phyloP scores from a whole-genome alignment of 2,329 filamentous ascomycete species.

The Exserohilum turcica region DNA sequence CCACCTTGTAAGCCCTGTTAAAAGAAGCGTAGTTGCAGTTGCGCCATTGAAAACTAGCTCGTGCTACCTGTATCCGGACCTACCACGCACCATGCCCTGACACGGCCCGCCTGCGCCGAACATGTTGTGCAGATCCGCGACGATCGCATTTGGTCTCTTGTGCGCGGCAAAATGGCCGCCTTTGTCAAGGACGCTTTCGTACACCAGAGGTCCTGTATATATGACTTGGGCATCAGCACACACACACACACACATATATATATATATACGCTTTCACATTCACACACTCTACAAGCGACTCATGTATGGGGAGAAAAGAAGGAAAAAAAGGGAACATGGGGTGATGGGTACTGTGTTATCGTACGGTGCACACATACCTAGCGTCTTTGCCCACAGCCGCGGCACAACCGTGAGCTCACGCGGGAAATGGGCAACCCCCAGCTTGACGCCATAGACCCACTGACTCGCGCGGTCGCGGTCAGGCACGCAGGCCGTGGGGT shows the following conservation, averaged over 20 bases:
- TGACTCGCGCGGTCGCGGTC: slow-evolving; percentile 45
- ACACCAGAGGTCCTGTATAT: slow-evolving; percentile 57
- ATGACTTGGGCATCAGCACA: background rate
- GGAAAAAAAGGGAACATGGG: background rate
- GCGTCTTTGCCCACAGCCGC: slow-evolving; percentile 60
- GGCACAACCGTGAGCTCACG: slow-evolving; percentile 62
- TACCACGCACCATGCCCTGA: slow-evolving; percentile 42
- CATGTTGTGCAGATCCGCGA: slow-evolving; percentile 61
- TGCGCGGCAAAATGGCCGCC: slow-evolving; percentile 68
- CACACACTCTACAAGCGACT: background rate
- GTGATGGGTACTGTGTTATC: background rate
- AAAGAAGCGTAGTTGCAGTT: background rate
- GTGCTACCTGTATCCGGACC: slow-evolving; percentile 25
- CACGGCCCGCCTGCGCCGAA: slow-evolving; percentile 56
- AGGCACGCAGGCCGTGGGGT: slow-evolving; percentile 30
- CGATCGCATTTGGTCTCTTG: slow-evolving; percentile 61
- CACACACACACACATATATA: no score
- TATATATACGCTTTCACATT: no score
- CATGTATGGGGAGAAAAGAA: background rate
- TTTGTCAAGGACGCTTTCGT: slow-evolving; percentile 56
- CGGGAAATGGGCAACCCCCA: slow-evolving; percentile 63
- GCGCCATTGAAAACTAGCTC: background rate
- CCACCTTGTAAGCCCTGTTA: background rate
- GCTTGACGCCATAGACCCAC: slow-evolving; percentile 55
- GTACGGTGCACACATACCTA: slow-evolving; percentile 59